These are phyloP conservation scores for Lagenaria siceraria DNA, from an alignment of 306 rosid genomes.

Conservation along the genomic window DNA sequence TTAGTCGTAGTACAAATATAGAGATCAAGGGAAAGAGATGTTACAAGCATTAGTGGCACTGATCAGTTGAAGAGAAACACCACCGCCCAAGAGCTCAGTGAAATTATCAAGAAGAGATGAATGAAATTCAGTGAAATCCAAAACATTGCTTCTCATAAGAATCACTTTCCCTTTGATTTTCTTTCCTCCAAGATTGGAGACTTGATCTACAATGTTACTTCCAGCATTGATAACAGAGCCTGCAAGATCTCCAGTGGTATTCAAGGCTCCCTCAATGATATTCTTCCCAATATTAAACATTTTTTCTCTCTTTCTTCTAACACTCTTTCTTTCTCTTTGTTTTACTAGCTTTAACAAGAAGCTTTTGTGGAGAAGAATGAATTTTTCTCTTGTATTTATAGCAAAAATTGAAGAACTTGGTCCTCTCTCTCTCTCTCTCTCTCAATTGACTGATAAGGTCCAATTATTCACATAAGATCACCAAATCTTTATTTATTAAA, in stretches of 20 bases:
- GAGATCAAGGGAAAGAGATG: background rate
- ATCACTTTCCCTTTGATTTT: slow-evolving; percentile 44
- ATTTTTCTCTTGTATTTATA: too few species aligned
- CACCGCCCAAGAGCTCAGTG: slow-evolving; percentile 42
- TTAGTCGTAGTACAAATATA: too few species aligned
- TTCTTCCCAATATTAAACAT: background rate
- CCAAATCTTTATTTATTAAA: too few species aligned
- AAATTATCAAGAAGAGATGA: slow-evolving; percentile 33
- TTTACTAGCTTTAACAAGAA: too few species aligned
- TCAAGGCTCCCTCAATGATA: background rate
- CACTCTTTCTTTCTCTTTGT: background rate
- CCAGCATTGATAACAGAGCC: background rate
- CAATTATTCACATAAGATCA: too few species aligned
- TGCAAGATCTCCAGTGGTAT: background rate
- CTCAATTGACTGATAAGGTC: too few species aligned
- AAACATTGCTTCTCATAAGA: slow-evolving; percentile 63
- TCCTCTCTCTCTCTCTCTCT: background rate
- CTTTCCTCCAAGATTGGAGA: background rate
- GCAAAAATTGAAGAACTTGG: background rate
- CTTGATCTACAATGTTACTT: background rate
- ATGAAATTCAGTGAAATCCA: slow-evolving; percentile 52
- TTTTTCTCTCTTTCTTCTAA: background rate
- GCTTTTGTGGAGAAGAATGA: background rate
- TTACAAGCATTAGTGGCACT: slow-evolving; percentile 11
- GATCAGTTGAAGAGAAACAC: slow-evolving; percentile 44